A percentile compares a stretch with the other conserved stretches of the same genome.
Evolutionary conservation across 2,329 filamentous ascomycete species (phyloP).

Genomic region (Esteya vermicola): DNA sequence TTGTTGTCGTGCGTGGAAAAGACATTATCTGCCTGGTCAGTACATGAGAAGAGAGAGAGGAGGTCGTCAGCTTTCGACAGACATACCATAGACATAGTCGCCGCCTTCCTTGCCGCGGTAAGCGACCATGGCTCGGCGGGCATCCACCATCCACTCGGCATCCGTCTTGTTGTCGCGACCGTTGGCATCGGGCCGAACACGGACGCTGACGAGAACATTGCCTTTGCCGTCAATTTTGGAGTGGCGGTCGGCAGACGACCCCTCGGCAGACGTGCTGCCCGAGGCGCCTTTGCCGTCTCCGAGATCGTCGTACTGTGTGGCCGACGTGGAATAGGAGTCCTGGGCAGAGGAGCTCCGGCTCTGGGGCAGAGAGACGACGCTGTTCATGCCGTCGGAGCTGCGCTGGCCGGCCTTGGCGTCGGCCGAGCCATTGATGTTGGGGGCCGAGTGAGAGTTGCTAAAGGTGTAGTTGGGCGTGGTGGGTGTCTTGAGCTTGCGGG

Average conservation of each 20-base stretch:
- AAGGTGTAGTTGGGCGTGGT: constrained; percentile 39
- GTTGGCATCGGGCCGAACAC: constrained; percentile 71
- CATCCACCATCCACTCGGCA: constrained; percentile 85
- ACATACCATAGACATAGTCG: constrained; percentile 79
- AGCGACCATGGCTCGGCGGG: constrained; percentile 64
- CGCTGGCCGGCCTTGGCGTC: constrained; percentile 48
- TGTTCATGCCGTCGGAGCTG: constrained; percentile 62
- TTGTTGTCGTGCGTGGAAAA: constrained; percentile 93
- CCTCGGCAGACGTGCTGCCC: constrained; percentile 7
- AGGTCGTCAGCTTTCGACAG: background rate
- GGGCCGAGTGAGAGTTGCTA: constrained; percentile 38
- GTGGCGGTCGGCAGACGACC: constrained; percentile 25
- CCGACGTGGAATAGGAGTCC: constrained; percentile 81
- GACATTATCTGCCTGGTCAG: constrained; percentile 61
- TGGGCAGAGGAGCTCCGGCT: constrained; percentile 87
- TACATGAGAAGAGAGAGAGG: constrained; percentile 6
- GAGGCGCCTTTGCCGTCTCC: constrained; percentile 34
- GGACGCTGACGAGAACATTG: constrained; percentile 89
- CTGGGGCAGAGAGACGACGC: constrained; percentile 67
- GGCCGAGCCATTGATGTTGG: constrained; percentile 66
- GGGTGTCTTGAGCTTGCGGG: constrained; percentile 40
- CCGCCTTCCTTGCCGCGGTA: constrained; percentile 83
- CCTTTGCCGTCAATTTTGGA: constrained; percentile 65
- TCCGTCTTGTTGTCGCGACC: constrained; percentile 50
- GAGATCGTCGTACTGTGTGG: constrained; percentile 74